Base-by-base conservation (phyloP, 345 rosid genomes). In the Acer negundo region DNA sequence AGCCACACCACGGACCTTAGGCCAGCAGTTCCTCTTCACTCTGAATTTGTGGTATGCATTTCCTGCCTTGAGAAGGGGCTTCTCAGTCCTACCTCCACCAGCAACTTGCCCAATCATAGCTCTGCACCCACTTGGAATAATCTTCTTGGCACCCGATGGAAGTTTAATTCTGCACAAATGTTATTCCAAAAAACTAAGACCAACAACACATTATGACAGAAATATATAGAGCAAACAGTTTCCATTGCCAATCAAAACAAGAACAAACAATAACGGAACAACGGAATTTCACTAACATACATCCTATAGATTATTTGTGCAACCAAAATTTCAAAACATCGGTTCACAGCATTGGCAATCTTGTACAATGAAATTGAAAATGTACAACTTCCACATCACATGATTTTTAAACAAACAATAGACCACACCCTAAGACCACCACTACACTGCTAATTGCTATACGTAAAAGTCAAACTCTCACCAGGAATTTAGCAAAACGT, bases 1-100 rank as follows among this genome's bases (percentile, higher is more conserved):
- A 24, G 90, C 90, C 80, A 87, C 90, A 80, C 90, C 90, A 68
- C 88, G 85, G 2, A 87, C 88, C 87, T 85, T 84, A 0, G 90
- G 90, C 90, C 88, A 87, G 88, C 90, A 82, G 82, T 87, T 87
- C 80, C 90, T 83, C 86, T 87, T 87, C 51, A 84, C 87, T 13
- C 87, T 75, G 76, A 76, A 85, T 64, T 87, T 87, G 85, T 85
- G 90, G 62, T 84, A 87, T 2, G 90, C 88, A 20, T 85, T 87
- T 8, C 90, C 90, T 10, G 90, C 90, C 85, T 87, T 87, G 6
- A 87, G 81, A 53, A 87, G 75, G 12, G 88, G 90, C 78, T 81
- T 87, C 88, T 87, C 90, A 28, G 90, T 87, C 70, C 88, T 87
- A 3, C 90, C 90, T 55, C 90, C 88, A 10, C 90, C 88, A 0